phyloP scores from a whole-genome alignment of 371 early-diverging fungal genomes.

The Coemansia sp. region DNA sequence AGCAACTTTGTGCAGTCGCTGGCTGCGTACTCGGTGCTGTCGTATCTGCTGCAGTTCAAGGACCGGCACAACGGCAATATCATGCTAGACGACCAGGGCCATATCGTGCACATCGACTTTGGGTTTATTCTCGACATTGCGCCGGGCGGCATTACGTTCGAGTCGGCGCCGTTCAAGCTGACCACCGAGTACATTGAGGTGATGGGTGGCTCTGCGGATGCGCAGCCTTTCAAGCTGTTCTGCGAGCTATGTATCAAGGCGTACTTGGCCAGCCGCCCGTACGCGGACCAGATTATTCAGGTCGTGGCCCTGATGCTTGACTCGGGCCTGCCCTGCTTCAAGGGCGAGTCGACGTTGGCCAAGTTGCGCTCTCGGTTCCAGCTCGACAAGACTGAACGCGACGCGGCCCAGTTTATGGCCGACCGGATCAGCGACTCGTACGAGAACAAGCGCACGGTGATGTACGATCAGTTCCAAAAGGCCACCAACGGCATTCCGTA shows the following conservation, averaged over 20 bases:
- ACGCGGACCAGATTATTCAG: constrained; percentile 90
- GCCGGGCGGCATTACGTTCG: constrained; percentile 98
- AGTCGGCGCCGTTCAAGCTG: constrained; percentile 98
- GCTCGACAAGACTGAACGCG: constrained; percentile 83
- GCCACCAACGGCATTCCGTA: constrained; percentile 80
- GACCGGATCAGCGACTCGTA: constrained; percentile 86
- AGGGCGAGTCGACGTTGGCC: constrained; percentile 79
- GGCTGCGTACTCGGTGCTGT: constrained; percentile 96
- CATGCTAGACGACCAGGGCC: constrained; percentile 97
- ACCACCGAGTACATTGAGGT: constrained; percentile 98
- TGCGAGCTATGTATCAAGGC: constrained; percentile 90
- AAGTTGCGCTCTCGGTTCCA: constrained; percentile 91
- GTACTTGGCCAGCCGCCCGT: constrained; percentile 86
- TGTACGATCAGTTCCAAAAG: constrained; percentile 87
- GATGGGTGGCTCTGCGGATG: constrained; percentile 85
- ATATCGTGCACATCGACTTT: constrained; percentile 99
- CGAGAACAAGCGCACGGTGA: constrained; percentile 84
- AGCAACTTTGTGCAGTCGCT: constrained; percentile 94
- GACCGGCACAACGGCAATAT: constrained; percentile 99
- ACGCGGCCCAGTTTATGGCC: constrained; percentile 94
- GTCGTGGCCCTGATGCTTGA: constrained; percentile 91
- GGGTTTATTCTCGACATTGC: constrained; percentile 99
- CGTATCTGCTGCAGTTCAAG: constrained; percentile 96
- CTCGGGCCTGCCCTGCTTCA: constrained; percentile 98
- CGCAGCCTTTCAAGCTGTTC: constrained; percentile 84